A percentile compares a stretch with the other conserved stretches of the same genome.
Conservation (phyloP, 495 filamentous ascomycete genomes). For the Symbiotaphrina buchneri region DNA sequence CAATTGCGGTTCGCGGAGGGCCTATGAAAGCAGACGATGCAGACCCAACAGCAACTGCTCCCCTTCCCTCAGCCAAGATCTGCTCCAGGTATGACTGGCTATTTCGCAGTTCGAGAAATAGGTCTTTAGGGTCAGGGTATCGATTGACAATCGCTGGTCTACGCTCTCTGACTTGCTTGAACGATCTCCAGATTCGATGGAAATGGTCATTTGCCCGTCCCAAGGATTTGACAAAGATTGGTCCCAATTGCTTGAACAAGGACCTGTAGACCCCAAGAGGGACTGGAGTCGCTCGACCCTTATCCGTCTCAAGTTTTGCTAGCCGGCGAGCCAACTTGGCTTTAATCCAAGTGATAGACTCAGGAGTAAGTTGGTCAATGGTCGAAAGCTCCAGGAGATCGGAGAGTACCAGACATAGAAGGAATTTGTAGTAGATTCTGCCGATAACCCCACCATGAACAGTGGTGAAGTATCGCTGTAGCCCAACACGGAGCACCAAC, state of each 20-base stretch:
- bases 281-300: slow-evolving; percentile 1
- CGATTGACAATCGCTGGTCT: too few relatives aligned
- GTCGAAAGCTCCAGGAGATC: slow-evolving; percentile 17
- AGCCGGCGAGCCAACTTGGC: slow-evolving; percentile 36
- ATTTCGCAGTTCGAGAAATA: slow-evolving; percentile 18
- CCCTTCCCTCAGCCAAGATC: slow-evolving; percentile 5
- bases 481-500: slow-evolving; percentile 32
- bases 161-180: slow-evolving; percentile 12
- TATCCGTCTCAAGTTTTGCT: slow-evolving; percentile 29
- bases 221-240: slow-evolving; percentile 12
- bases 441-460: slow-evolving; percentile 21
- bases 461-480: slow-evolving; percentile 23
- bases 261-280: slow-evolving; percentile 4
- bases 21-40: slow-evolving; percentile 3
- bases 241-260: slow-evolving; percentile 7
- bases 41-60: slow-evolving; percentile 1
- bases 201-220: slow-evolving; percentile 10
- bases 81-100: slow-evolving; percentile 19
- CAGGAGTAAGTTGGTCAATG: slow-evolving; percentile 9
- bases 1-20: slow-evolving; percentile 1
- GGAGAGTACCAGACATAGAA: slow-evolving; percentile 22
- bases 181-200: slow-evolving; percentile 11
- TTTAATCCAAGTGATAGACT: slow-evolving; percentile 16
- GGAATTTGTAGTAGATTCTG: slow-evolving; percentile 30
- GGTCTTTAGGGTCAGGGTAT: slow-evolving; percentile 6